Base-by-base conservation (phyloP, 768 basidiomycete genomes). In the Trametes punicea region DNA sequence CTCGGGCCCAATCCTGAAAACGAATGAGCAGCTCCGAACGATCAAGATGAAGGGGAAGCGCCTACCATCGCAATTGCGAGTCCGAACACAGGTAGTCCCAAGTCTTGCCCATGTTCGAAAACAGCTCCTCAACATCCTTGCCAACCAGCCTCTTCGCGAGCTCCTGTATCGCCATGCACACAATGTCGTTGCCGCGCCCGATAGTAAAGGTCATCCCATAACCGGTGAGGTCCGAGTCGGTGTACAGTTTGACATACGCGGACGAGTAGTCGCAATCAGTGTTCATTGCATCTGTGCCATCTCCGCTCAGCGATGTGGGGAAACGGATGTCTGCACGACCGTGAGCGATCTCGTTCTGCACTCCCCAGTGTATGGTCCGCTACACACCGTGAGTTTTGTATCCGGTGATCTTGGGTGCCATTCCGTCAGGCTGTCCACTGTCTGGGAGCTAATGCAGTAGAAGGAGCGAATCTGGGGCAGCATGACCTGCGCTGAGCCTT, bases 261-360 rank as follows among this genome's bases (percentile, higher is more conserved):
- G 93, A 90, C 2, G 92, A 94, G 73, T 97, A 97, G 73, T 97
- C 95, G 72, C 93, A 96, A 53, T 92, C 91, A 29, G 89, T 88
- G 71, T 97, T 96, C 93, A 95, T 96, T 7, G 93, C 93, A 76
- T 97, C 93, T 27, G 92, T 88, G 6, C 94, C 93, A 77, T 95
- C 93, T 25, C 93, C 93, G 8, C 88, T 85, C 40, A 95, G 71
- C 20, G 90, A 93, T 9, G 93, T 97, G 9, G 93, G 93, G 74
- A 94, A 97, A 40, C 93, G 87, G 48, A 96, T 82, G 74, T 95
- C 93, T 93, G 57, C 20, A 3, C 21, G n/a, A 25, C 23, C 13
- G 13, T 44, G 23, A 44, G 42, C 11, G 15, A 6, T 25, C 25
- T 18, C 23, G 10, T 21, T n/a, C 11, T 27, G 25, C 2, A 13